A percentile compares a stretch with the other conserved stretches of the same genome.
Evolutionary conservation across 306 rosid species (phyloP).

Genomic region (Pueraria montana): DNA sequence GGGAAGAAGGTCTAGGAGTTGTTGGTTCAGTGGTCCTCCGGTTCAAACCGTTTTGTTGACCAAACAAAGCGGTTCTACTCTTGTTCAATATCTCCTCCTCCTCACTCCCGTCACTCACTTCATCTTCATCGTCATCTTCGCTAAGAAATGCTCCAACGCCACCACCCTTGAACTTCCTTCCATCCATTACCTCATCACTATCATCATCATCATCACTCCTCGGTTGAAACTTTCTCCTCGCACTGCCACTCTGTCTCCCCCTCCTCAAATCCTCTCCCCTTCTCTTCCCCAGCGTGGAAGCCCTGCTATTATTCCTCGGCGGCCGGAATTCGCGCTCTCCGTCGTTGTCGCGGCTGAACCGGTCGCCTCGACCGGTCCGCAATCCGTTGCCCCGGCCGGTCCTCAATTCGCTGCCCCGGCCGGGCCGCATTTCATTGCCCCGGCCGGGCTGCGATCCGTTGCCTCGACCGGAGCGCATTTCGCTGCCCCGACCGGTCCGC

Average conservation of each 20-base stretch:
- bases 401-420: too few relatives aligned
- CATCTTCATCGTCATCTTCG: slow-evolving; percentile 65
- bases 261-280: slow-evolving; percentile 52
- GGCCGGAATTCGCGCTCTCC: background rate
- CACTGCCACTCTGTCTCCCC: slow-evolving; percentile 42
- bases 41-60: slow-evolving; percentile 40
- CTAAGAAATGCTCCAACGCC: slow-evolving; percentile 57
- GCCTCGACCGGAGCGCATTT: too few relatives aligned
- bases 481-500: too few relatives aligned
- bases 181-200: slow-evolving; percentile 47
- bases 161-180: slow-evolving; percentile 42
- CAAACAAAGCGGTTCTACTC: slow-evolving; percentile 61
- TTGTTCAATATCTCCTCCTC: slow-evolving; percentile 53
- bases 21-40: slow-evolving; percentile 12
- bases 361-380: slow-evolving; percentile 43
- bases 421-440: too few relatives aligned
- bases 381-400: slow-evolving; percentile 62
- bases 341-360: slow-evolving; percentile 15
- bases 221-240: slow-evolving; percentile 37
- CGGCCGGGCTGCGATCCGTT: too few relatives aligned
- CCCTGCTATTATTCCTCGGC: slow-evolving; percentile 36
- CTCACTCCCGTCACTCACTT: slow-evolving; percentile 54
- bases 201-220: slow-evolving; percentile 55
- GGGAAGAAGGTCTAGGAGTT: slow-evolving; percentile 49
- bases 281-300: slow-evolving; percentile 61